phyloP scores from a whole-genome alignment of 208 protist species.

The Spongospora subterranea region DNA sequence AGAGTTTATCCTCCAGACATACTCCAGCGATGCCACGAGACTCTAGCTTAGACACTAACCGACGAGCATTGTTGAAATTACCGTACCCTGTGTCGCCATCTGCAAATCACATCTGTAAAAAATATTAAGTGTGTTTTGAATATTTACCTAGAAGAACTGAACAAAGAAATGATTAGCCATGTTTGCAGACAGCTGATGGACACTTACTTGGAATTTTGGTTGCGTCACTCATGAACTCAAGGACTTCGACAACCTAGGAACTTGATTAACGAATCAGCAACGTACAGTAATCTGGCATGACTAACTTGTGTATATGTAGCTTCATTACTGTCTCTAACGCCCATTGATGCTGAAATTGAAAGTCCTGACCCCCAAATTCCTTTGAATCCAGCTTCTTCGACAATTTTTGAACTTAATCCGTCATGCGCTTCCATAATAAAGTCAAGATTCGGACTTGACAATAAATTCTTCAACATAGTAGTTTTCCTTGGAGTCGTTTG shows the following conservation, averaged over 20 bases:
- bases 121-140: neutral
- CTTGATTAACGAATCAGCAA: neutral
- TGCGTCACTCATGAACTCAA: constrained; percentile 79
- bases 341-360: constrained; percentile 79
- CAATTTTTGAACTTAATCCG: constrained; percentile 79
- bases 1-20: constrained; percentile 83
- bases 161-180: constrained; percentile 2
- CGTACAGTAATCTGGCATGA: neutral
- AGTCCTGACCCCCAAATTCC: constrained; percentile 80
- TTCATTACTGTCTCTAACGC: constrained; percentile 80
- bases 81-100: constrained; percentile 84
- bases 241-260: constrained; percentile 71
- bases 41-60: constrained; percentile 79
- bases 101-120: neutral
- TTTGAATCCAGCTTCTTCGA: constrained; percentile 79
- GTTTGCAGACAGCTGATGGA: neutral
- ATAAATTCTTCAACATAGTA: constrained; percentile 68
- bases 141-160: neutral
- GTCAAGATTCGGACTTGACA: constrained; percentile 66
- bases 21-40: constrained; percentile 78
- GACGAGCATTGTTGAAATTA: constrained; percentile 80
- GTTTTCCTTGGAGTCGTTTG: constrained; percentile 64
- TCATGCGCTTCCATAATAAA: constrained; percentile 83
- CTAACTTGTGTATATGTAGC: constrained; percentile 76
- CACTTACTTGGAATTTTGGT: constrained; percentile 78